phyloP scores from a whole-genome alignment of 1,284 basidiomycete species.

The Ceratobasidium theobromae region DNA sequence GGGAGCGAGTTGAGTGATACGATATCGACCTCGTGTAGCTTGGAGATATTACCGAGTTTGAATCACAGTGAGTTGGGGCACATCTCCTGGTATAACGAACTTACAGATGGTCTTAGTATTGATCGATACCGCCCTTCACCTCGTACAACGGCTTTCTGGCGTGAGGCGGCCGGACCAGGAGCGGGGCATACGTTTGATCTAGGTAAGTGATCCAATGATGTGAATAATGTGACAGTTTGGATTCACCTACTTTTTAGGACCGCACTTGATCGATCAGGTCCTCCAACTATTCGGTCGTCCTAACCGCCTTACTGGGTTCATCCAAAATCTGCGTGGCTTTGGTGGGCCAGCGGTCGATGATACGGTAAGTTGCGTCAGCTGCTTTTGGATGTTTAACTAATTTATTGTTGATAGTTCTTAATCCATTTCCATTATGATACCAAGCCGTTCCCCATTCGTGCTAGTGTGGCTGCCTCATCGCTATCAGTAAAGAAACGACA shows the following conservation, averaged over 20 bases:
- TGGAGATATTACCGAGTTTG: constrained; percentile 70
- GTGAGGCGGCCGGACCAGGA: constrained; percentile 45
- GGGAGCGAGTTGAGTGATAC: neutral
- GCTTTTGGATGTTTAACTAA: neutral
- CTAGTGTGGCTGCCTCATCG: constrained; percentile 12
- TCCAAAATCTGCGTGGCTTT: constrained; percentile 65
- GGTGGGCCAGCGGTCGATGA: constrained; percentile 65
- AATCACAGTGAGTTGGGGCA: constrained; percentile 59
- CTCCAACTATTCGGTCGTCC: constrained; percentile 78
- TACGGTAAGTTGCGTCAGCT: constrained; percentile 46
- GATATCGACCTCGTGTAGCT: constrained; percentile 40
- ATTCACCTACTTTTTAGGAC: neutral
- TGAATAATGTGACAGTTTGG: neutral
- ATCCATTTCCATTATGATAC: constrained; percentile 7
- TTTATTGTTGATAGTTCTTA: neutral
- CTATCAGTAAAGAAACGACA: constrained; percentile 35
- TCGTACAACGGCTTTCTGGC: constrained; percentile 59
- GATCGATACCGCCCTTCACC: constrained; percentile 71
- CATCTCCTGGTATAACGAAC: constrained; percentile 15
- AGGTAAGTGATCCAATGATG: constrained; percentile 39
- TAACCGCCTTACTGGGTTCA: constrained; percentile 63
- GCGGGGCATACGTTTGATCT: constrained; percentile 49
- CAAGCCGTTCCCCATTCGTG: constrained; percentile 26
- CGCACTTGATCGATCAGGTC: constrained; percentile 66
- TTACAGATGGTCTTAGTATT: constrained; percentile 52